These are phyloP conservation scores for Shiraia sp. DNA, from an alignment of 2,329 filamentous ascomycete species.

Conservation along the genomic window DNA sequence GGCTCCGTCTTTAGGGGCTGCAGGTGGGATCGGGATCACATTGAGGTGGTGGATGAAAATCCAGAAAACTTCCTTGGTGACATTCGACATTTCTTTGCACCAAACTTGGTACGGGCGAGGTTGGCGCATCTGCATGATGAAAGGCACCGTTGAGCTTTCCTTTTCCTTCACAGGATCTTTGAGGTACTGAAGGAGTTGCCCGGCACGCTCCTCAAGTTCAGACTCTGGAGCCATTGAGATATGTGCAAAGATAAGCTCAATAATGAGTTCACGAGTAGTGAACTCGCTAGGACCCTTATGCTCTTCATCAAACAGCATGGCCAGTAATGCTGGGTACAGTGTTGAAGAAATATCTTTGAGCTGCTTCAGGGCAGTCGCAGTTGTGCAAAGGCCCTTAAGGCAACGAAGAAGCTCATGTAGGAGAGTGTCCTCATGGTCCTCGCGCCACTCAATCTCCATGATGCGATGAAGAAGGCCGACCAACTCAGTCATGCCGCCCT, in stretches of 20 bases:
- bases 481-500: slow-evolving; percentile 91
- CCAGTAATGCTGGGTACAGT: slow-evolving; percentile 82
- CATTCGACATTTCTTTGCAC: slow-evolving; percentile 89
- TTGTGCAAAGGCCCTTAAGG: slow-evolving; percentile 92
- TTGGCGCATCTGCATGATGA: slow-evolving; percentile 86
- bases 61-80: slow-evolving; percentile 99
- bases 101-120: slow-evolving; percentile 89
- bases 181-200: slow-evolving; percentile 76
- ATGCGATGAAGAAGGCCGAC: slow-evolving; percentile 86
- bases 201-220: slow-evolving; percentile 70
- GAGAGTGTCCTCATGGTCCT: slow-evolving; percentile 93
- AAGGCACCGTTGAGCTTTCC: slow-evolving; percentile 75
- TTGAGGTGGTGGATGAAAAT: slow-evolving; percentile 97
- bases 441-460: slow-evolving; percentile 94
- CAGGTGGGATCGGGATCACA: slow-evolving; percentile 68
- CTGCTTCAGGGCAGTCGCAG: slow-evolving; percentile 80
- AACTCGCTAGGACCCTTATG: slow-evolving; percentile 98
- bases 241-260: slow-evolving; percentile 86
- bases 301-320: slow-evolving; percentile 95
- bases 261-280: slow-evolving; percentile 86
- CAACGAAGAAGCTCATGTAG: slow-evolving; percentile 92
- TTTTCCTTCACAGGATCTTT: slow-evolving; percentile 75
- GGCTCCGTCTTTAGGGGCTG: slow-evolving; percentile 14
- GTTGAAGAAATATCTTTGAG: slow-evolving; percentile 77
- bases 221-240: slow-evolving; percentile 63